phyloP scores from a whole-genome alignment of 1,284 basidiomycete genomes.

The Somion occarium region DNA sequence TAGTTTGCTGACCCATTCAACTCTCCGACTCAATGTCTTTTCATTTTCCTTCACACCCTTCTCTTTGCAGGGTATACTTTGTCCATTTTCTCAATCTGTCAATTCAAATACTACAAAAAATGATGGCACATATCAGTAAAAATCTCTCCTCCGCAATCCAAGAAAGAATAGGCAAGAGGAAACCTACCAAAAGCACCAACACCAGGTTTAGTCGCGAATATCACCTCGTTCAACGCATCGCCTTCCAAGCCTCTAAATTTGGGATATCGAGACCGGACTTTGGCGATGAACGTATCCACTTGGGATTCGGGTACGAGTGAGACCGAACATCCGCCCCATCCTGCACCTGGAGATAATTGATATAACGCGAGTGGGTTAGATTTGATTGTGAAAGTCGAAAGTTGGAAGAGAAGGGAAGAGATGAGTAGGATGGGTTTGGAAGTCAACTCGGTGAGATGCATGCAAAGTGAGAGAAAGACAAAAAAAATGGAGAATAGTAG shows the following conservation, averaged over 20 bases:
- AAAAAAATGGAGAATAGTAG: too few species aligned
- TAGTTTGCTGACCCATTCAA: too few species aligned
- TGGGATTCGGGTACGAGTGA: constrained; percentile 71
- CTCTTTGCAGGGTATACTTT: too few species aligned
- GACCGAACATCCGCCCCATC: constrained; percentile 89
- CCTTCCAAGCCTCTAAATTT: constrained; percentile 59
- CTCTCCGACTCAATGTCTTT: too few species aligned
- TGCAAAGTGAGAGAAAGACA: too few species aligned
- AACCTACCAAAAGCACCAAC: constrained; percentile 76
- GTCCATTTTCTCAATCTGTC: neutral
- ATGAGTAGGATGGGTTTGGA: too few species aligned
- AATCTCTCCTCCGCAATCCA: neutral
- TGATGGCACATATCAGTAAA: neutral
- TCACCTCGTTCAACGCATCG: constrained; percentile 60
- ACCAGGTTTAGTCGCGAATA: constrained; percentile 85
- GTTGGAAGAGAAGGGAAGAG: constrained; percentile 7
- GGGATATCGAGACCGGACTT: constrained; percentile 54
- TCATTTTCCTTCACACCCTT: too few species aligned
- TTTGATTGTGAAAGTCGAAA: neutral
- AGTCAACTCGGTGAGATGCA: too few species aligned
- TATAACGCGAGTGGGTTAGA: neutral
- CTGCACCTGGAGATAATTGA: constrained; percentile 71
- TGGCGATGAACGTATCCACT: constrained; percentile 64
- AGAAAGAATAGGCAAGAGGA: neutral
- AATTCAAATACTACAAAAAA: constrained; percentile 1